phyloP scores from a whole-genome alignment of 1,284 basidiomycete genomes.

The Malassezia globosa region DNA sequence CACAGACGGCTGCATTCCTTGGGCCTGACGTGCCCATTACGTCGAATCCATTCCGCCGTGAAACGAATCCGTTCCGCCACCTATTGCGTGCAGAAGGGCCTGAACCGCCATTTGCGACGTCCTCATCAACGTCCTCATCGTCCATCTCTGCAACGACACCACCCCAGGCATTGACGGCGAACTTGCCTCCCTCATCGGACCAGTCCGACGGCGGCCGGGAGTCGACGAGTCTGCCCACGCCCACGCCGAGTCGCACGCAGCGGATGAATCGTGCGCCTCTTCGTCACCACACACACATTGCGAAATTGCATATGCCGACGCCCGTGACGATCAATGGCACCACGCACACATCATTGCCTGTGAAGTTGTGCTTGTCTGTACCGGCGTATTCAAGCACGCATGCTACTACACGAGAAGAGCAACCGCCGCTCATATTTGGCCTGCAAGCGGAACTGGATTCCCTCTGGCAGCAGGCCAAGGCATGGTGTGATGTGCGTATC shows the following conservation, averaged over 20 bases:
- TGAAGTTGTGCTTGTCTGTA: slow-evolving; percentile 39
- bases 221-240: neutral
- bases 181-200: neutral
- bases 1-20: slow-evolving; percentile 30
- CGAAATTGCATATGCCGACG: slow-evolving; percentile 31
- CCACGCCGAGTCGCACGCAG: neutral
- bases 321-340: slow-evolving; percentile 26
- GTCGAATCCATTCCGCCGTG: slow-evolving; percentile 6
- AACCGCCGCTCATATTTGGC: slow-evolving; percentile 37
- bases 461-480: slow-evolving; percentile 29
- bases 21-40: slow-evolving; percentile 9
- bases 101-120: too few relatives aligned
- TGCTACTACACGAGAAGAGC: slow-evolving; percentile 25
- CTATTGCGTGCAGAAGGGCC: neutral
- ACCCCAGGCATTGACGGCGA: neutral
- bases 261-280: slow-evolving; percentile 21
- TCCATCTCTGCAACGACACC: neutral
- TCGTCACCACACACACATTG: slow-evolving; percentile 43
- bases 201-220: neutral
- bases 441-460: slow-evolving; percentile 42
- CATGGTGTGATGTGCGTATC: slow-evolving; percentile 37
- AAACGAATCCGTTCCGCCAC: slow-evolving; percentile 13
- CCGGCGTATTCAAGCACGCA: slow-evolving; percentile 40
- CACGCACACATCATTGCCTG: slow-evolving; percentile 26
- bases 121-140: too few relatives aligned